phyloP scores from a whole-genome alignment of 2,329 filamentous ascomycete species.

The Aspergillus candidus region DNA sequence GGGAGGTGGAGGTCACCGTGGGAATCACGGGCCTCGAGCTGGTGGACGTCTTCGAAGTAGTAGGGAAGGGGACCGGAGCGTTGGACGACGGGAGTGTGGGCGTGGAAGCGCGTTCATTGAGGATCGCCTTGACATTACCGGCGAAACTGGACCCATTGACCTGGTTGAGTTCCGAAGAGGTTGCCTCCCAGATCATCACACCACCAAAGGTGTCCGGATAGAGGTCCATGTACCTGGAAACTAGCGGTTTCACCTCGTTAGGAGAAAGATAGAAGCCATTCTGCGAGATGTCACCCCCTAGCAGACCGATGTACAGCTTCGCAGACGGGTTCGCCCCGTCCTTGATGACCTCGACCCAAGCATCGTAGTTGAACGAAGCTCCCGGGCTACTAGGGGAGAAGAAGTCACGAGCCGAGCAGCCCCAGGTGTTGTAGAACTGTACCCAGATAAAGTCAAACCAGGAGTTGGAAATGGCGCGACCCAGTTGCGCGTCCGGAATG shows the following conservation, averaged over 20 bases:
- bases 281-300: conserved; percentile 28
- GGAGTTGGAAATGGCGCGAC: conserved; percentile 39
- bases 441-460: conserved; percentile 50
- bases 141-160: conserved; percentile 42
- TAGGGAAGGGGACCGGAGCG: conserved; percentile 5
- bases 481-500: conserved; percentile 44
- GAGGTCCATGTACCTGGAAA: conserved; percentile 38
- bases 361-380: conserved; percentile 41
- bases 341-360: conserved; percentile 40
- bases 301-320: conserved; percentile 52
- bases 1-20: neutral
- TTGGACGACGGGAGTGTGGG: conserved; percentile 15
- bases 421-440: conserved; percentile 51
- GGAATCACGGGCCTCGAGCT: neutral
- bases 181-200: conserved; percentile 56
- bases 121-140: conserved; percentile 44
- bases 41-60: neutral
- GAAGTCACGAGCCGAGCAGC: conserved; percentile 46
- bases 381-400: conserved; percentile 12
- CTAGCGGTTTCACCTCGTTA: conserved; percentile 40
- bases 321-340: conserved; percentile 36
- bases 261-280: conserved; percentile 44
- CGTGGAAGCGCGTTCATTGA: conserved; percentile 24
- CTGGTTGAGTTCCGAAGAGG: conserved; percentile 42
- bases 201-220: conserved; percentile 48